Evolutionary conservation across 2,329 filamentous ascomycete genomes (phyloP).

Genomic region (Apiospora pterosperma): DNA sequence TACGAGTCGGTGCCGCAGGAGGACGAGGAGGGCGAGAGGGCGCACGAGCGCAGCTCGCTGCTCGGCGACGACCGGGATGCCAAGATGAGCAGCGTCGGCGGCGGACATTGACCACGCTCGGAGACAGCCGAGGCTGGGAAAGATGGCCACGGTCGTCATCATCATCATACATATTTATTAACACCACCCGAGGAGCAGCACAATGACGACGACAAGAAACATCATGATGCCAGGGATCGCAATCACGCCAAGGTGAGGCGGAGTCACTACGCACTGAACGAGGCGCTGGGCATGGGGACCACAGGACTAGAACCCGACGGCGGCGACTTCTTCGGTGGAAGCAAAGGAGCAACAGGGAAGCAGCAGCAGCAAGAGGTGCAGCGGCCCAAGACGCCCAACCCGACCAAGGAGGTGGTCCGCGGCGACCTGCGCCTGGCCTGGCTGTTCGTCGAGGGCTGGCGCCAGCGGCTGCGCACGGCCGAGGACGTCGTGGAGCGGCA

Average conservation of each 20-base stretch:
- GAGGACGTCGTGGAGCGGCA: constrained; percentile 31
- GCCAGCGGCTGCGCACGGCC: constrained; percentile 26
- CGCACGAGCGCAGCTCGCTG: constrained; percentile 27
- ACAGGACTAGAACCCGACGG: not conserved
- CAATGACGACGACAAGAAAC: not conserved
- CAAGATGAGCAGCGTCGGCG: constrained; percentile 11
- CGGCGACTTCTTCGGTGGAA: too few relatives aligned
- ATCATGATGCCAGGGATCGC: not conserved
- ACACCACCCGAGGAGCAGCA: not conserved
- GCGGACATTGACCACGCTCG: constrained; percentile 37
- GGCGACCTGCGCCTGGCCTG: constrained; percentile 32
- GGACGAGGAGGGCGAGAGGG: constrained; percentile 16
- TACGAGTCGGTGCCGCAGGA: not conserved
- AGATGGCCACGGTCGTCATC: too few relatives aligned
- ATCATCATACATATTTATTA: too few relatives aligned
- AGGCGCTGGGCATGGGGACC: not conserved
- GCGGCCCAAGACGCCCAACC: constrained; percentile 9
- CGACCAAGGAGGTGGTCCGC: constrained; percentile 11
- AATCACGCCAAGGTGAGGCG: not conserved
- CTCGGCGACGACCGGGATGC: constrained; percentile 10
- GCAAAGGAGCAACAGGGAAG: not conserved
- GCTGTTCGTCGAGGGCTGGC: constrained; percentile 36
- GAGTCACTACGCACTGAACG: not conserved
- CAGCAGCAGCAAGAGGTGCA: not conserved
- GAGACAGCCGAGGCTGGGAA: too few relatives aligned